Percentiles rank a stretch among this genome's conserved stretches.
Evolutionary conservation across 106 monocot genomes (phyloP).

Genomic region (Apostasia shenzhenica): DNA sequence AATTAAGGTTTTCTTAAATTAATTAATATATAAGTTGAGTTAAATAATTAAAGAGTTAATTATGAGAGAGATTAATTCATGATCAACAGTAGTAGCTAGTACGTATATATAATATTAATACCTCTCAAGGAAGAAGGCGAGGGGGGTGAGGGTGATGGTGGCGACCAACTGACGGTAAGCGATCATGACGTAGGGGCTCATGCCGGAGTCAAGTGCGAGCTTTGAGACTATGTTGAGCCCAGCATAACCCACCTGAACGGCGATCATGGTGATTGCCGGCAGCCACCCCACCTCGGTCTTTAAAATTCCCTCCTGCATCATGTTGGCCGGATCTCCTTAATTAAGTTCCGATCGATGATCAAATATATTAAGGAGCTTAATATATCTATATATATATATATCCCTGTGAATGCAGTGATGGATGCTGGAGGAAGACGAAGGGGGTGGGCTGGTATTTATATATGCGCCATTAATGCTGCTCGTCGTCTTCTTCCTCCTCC

Average conservation of each 20-base stretch:
- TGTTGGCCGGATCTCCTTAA: background rate
- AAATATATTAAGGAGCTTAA: background rate
- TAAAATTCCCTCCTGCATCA: background rate
- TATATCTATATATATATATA: background rate
- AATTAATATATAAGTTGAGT: too few relatives aligned
- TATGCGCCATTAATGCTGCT: too few relatives aligned
- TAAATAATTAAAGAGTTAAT: too few relatives aligned
- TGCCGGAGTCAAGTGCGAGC: constrained; percentile 75
- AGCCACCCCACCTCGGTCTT: background rate
- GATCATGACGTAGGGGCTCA: constrained; percentile 77
- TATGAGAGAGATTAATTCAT: too few relatives aligned
- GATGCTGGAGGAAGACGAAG: background rate
- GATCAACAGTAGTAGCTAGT: too few relatives aligned
- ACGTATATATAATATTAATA: background rate
- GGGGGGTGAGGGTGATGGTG: constrained; percentile 40
- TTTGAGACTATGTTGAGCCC: constrained; percentile 77
- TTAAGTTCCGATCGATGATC: background rate
- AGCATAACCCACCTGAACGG: constrained; percentile 68
- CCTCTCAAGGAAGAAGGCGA: constrained; percentile 76
- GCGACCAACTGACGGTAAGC: constrained; percentile 76
- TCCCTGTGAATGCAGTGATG: background rate
- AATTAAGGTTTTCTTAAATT: too few relatives aligned
- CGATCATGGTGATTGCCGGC: constrained; percentile 61
- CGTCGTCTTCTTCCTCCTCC: too few relatives aligned
- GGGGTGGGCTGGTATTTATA: background rate